phyloP scores from a whole-genome alignment of 1,284 basidiomycete species.

The Phellopilus nigrolimitatus region DNA sequence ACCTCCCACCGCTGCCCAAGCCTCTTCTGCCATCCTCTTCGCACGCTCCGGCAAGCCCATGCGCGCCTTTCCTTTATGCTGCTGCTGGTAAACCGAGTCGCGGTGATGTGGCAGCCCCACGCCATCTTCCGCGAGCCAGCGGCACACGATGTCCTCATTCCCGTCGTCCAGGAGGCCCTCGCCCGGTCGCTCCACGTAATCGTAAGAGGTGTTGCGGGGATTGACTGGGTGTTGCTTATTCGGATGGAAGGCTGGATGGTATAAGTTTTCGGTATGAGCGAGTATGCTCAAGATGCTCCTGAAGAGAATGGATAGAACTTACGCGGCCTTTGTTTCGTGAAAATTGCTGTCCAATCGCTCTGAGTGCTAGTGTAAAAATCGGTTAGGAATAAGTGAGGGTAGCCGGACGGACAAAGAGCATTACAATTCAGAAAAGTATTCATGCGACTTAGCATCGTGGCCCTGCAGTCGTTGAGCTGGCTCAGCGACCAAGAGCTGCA shows the following conservation, averaged over 20 bases:
- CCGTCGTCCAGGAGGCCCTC: slow-evolving; percentile 12
- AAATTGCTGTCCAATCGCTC: slow-evolving; percentile 7
- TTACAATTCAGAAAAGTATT: slow-evolving; percentile 13
- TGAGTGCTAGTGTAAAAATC: slow-evolving; percentile 1
- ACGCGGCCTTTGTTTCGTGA: slow-evolving; percentile 9
- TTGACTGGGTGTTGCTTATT: slow-evolving; percentile 13
- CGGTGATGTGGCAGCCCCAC: slow-evolving; percentile 9
- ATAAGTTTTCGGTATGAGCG: not conserved
- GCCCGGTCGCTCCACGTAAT: slow-evolving; percentile 11
- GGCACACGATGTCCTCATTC: slow-evolving; percentile 11
- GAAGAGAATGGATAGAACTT: not conserved
- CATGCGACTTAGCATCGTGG: slow-evolving; percentile 5
- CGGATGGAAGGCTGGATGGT: slow-evolving; percentile 4
- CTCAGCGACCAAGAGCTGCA: slow-evolving; percentile 7
- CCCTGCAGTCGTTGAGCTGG: slow-evolving; percentile 9
- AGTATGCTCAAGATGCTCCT: not conserved
- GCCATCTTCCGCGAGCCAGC: slow-evolving; percentile 11
- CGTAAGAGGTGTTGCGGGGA: slow-evolving; percentile 14
- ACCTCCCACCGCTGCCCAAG: not conserved
- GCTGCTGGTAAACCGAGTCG: slow-evolving; percentile 4
- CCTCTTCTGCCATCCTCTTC: not conserved
- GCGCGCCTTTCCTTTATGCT: slow-evolving; percentile 5
- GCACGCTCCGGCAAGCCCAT: slow-evolving; percentile 6
- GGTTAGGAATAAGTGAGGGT: too few species aligned
- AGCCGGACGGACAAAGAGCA: too few species aligned